A percentile compares a stretch with the other conserved stretches of the same genome.
These are phyloP conservation scores for Sporothrix globosa DNA, from an alignment of 2,329 filamentous ascomycete genomes.

Conservation along the genomic window DNA sequence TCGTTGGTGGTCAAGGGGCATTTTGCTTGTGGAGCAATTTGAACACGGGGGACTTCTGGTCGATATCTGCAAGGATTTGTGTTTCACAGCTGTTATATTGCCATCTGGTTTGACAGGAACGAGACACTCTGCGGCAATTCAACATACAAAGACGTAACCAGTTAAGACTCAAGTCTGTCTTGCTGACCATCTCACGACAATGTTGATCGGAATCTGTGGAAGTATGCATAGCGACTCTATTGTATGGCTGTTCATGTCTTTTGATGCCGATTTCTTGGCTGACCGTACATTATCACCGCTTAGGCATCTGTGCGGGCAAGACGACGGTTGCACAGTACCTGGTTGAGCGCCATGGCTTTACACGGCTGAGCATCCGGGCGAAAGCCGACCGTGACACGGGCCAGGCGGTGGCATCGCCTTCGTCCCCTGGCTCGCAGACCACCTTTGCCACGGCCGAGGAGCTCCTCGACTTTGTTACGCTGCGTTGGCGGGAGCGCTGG, in stretches of 20 bases:
- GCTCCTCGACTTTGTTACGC: conserved; percentile 82
- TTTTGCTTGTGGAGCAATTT: background rate
- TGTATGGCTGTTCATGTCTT: conserved; percentile 10
- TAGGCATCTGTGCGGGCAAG: conserved; percentile 93
- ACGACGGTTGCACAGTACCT: conserved; percentile 87
- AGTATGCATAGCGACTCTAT: conserved; percentile 50
- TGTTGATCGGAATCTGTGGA: conserved; percentile 79
- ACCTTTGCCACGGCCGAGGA: conserved; percentile 62
- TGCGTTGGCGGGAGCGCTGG: conserved; percentile 79
- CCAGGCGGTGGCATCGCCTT: background rate
- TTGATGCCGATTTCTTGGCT: background rate
- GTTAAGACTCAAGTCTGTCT: too few relatives aligned
- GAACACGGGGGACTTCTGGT: background rate
- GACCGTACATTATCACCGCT: conserved; percentile 27
- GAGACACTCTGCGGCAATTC: background rate
- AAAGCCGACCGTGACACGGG: background rate
- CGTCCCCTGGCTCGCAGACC: background rate
- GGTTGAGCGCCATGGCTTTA: conserved; percentile 80
- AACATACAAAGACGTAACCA: background rate
- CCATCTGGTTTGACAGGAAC: background rate
- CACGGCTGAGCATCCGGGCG: conserved; percentile 64
- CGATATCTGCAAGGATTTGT: background rate
- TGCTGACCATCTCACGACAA: conserved; percentile 43
- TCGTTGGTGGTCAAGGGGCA: conserved; percentile 14
- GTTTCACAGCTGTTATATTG: conserved; percentile 5